A percentile compares a stretch with the other conserved stretches of the same genome.
Evolutionary conservation across 169 alveolate species (phyloP).

Genomic region (Cryptosporidium viatorum): DNA sequence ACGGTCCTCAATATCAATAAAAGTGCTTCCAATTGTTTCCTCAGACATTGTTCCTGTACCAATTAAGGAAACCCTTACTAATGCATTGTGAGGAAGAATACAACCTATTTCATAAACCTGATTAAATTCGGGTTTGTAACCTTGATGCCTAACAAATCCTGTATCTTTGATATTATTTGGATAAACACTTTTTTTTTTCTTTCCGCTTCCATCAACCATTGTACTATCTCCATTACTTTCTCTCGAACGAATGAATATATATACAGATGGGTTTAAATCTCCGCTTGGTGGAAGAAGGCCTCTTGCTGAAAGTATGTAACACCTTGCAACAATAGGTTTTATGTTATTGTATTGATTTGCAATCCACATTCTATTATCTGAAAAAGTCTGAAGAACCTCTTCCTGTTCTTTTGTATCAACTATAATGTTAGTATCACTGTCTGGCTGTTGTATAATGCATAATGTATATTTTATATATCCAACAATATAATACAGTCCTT

Average conservation of each 20-base stretch:
- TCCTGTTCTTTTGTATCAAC: slow-evolving; percentile 53
- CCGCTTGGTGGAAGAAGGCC: slow-evolving; percentile 89
- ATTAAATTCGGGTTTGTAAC: slow-evolving; percentile 89
- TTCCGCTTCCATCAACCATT: slow-evolving; percentile 79
- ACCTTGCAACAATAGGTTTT: slow-evolving; percentile 83
- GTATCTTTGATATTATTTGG: slow-evolving; percentile 84
- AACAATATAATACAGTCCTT: slow-evolving; percentile 90
- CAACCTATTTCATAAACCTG: slow-evolving; percentile 87
- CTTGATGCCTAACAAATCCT: slow-evolving; percentile 84
- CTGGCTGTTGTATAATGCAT: slow-evolving; percentile 79
- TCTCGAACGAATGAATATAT: slow-evolving; percentile 83
- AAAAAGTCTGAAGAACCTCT: slow-evolving; percentile 48
- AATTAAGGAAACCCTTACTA: slow-evolving; percentile 87
- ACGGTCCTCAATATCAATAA: slow-evolving; percentile 90
- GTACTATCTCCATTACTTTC: slow-evolving; percentile 83
- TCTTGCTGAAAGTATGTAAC: slow-evolving; percentile 88
- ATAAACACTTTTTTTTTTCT: slow-evolving; percentile 67
- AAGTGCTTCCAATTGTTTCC: slow-evolving; percentile 89
- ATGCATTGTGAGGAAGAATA: slow-evolving; percentile 88
- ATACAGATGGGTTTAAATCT: slow-evolving; percentile 83
- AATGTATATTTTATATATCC: slow-evolving; percentile 88
- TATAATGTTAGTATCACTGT: slow-evolving; percentile 8
- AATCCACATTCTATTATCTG: slow-evolving; percentile 72
- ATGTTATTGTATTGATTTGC: slow-evolving; percentile 61
- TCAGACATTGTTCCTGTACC: slow-evolving; percentile 87